Conservation (phyloP, 768 basidiomycete species). For the Chiua virens region DNA sequence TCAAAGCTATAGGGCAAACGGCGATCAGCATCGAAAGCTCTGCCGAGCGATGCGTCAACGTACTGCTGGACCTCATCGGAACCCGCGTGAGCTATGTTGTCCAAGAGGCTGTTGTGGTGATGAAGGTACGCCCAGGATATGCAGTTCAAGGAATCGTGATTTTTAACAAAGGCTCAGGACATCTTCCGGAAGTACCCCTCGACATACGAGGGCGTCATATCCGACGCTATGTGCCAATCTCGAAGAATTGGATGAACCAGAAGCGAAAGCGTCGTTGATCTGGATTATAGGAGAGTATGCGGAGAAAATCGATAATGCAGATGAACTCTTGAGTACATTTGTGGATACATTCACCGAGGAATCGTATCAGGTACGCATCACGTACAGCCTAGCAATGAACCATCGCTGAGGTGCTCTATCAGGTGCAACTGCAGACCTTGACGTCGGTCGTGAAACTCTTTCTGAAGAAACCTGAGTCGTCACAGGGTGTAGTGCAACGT, state of each 20-base stretch:
- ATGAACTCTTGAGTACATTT: conserved; percentile 86
- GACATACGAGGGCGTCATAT: conserved; percentile 96
- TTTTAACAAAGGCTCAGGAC: conserved; percentile 53
- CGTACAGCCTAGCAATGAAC: not conserved
- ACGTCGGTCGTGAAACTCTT: conserved; percentile 98
- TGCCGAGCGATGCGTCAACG: conserved; percentile 93
- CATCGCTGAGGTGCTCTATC: not conserved
- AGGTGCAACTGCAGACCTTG: conserved; percentile 79
- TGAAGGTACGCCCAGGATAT: conserved; percentile 68
- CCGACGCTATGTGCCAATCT: conserved; percentile 91
- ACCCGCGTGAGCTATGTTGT: conserved; percentile 97
- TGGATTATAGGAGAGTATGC: conserved; percentile 99
- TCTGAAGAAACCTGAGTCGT: conserved; percentile 90
- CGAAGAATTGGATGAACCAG: conserved; percentile 96
- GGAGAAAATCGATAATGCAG: conserved; percentile 95
- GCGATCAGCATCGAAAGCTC: conserved; percentile 94
- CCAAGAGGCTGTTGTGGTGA: conserved; percentile 96
- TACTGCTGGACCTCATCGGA: conserved; percentile 87
- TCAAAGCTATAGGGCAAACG: conserved; percentile 94
- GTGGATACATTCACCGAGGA: conserved; percentile 94
- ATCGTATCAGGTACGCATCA: conserved; percentile 68
- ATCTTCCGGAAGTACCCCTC: conserved; percentile 98
- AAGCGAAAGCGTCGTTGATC: conserved; percentile 96
- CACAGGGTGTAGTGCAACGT: conserved; percentile 90
- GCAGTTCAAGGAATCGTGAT: no score